A percentile compares a stretch with the other conserved stretches of the same genome.
phyloP scores from a whole-genome alignment of 345 rosid genomes.

The Citropsis articulata region DNA sequence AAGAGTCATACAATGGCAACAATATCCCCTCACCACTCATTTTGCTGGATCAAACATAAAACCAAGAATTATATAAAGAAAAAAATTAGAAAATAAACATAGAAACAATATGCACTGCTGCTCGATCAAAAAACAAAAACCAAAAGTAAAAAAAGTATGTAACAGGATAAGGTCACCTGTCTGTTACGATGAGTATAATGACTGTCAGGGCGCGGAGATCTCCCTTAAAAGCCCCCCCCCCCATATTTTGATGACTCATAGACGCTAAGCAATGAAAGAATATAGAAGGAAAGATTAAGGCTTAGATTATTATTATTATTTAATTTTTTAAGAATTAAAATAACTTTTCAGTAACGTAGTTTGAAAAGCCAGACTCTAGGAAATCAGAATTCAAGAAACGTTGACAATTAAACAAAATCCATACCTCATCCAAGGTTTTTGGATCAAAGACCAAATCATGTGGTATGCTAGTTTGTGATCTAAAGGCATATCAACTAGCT shows the following conservation, averaged over 20 bases:
- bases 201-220: not conserved
- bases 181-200: not conserved
- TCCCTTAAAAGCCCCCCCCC: not conserved
- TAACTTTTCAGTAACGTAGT: not conserved
- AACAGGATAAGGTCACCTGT: constrained; percentile 15
- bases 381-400: not conserved
- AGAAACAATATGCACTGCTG: not conserved
- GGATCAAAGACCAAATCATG: constrained; percentile 5
- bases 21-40: not conserved
- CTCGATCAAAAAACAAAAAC: not conserved
- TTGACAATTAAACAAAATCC: not conserved
- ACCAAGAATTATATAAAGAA: not conserved
- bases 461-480: not conserved
- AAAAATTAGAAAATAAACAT: not conserved
- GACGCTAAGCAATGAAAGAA: not conserved
- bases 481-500: too few relatives aligned
- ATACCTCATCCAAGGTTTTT: constrained; percentile 14
- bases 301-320: too few relatives aligned
- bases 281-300: not conserved
- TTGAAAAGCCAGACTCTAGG: not conserved
- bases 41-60: not conserved
- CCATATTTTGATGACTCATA: constrained; percentile 19
- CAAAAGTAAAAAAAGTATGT: not conserved
- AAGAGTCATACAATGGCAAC: not conserved
- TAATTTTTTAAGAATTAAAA: too few relatives aligned